Evolutionary conservation across 768 basidiomycete genomes (phyloP).

Genomic region (Tylopilus intermedius): DNA sequence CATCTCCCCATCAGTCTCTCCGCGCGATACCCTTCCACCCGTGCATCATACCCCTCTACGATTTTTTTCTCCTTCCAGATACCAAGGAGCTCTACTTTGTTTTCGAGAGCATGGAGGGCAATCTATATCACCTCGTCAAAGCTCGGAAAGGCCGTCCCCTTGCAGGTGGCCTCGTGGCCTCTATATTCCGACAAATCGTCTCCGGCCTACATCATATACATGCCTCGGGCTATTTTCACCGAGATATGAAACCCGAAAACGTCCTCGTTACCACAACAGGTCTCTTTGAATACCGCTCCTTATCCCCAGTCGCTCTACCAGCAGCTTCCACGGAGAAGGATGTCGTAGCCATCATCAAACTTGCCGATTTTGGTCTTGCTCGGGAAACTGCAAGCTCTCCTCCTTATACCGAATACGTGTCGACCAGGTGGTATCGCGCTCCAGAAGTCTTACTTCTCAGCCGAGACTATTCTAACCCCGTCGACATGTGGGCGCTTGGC

Average conservation of each 20-base stretch:
- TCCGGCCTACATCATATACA: slow-evolving; percentile 92
- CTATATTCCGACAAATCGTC: slow-evolving; percentile 90
- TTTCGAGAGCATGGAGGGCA: slow-evolving; percentile 99
- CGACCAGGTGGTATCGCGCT: slow-evolving; percentile 99
- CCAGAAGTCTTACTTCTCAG: slow-evolving; percentile 93
- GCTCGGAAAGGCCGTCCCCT: slow-evolving; percentile 90
- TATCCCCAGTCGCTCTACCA: slow-evolving; percentile 62
- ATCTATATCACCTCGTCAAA: slow-evolving; percentile 98
- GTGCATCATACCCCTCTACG: slow-evolving; percentile 97
- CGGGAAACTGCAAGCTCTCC: slow-evolving; percentile 82
- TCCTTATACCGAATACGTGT: slow-evolving; percentile 98
- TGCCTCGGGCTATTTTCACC: slow-evolving; percentile 90
- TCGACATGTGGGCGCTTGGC: slow-evolving; percentile 99
- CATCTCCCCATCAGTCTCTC: slow-evolving; percentile 62
- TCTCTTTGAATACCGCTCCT: slow-evolving; percentile 81
- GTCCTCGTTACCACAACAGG: slow-evolving; percentile 97
- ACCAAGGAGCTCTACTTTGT: slow-evolving; percentile 98
- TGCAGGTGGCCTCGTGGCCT: slow-evolving; percentile 93
- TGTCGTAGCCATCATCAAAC: slow-evolving; percentile 93
- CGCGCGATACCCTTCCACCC: slow-evolving; percentile 92
- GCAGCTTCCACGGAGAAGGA: slow-evolving; percentile 79
- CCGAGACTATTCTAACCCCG: slow-evolving; percentile 91
- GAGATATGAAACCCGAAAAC: slow-evolving; percentile 99
- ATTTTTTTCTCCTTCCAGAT: slow-evolving; percentile 95
- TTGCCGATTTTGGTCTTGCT: slow-evolving; percentile 97